These are phyloP conservation scores for Umbilicus rupestris DNA, from an alignment of 164 flowering plant species.

Conservation along the genomic window DNA sequence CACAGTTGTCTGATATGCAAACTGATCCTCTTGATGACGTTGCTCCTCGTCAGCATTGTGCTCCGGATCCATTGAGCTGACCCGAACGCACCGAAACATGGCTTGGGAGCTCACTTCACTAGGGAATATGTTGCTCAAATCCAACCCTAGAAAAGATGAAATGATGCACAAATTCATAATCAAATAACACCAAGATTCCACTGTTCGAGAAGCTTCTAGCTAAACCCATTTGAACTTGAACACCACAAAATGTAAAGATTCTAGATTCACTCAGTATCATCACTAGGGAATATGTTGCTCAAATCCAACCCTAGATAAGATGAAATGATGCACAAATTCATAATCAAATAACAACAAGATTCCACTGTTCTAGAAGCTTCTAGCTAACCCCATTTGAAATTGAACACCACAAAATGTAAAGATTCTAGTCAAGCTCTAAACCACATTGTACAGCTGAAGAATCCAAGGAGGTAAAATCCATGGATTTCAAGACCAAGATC, in stretches of 20 bases:
- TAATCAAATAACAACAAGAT: no score
- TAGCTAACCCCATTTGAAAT: no score
- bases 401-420: no score
- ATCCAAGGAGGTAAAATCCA: neutral
- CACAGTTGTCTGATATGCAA: conserved; percentile 59
- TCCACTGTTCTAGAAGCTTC: no score
- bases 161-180: neutral
- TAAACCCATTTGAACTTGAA: no score
- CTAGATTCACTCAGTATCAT: conserved; percentile 6
- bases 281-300: conserved; percentile 35
- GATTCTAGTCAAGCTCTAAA: no score
- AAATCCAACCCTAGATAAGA: conserved; percentile 24
- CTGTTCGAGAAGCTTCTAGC: no score
- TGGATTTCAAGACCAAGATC: neutral
- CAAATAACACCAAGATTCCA: neutral
- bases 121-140: conserved; percentile 34
- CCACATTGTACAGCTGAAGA: no score
- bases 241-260: no score
- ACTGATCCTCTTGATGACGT: neutral
- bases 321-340: neutral
- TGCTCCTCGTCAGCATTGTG: conserved; percentile 34
- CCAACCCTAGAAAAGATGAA: conserved; percentile 22
- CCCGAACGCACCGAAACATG: conserved; percentile 44
- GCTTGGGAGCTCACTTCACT: conserved; percentile 44
- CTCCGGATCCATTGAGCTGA: conserved; percentile 32